phyloP scores from a whole-genome alignment of 768 basidiomycete genomes.

The Auriculariales sp. region DNA sequence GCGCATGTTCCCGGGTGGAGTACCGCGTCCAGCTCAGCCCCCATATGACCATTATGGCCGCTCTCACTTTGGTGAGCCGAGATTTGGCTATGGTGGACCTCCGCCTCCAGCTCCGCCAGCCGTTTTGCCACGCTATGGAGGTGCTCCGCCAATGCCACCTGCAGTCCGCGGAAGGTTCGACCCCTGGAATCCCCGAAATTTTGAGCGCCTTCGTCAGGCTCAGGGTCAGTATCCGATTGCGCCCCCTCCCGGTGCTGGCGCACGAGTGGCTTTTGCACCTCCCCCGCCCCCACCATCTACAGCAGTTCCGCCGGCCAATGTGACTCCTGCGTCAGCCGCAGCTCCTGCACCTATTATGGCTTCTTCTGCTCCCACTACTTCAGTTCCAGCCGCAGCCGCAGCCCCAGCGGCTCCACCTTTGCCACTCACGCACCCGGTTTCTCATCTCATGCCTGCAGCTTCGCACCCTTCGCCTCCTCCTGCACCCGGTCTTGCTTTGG shows the following conservation, averaged over 20 bases:
- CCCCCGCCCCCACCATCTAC: not conserved
- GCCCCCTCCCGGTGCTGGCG: not conserved
- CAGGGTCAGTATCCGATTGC: too few species aligned
- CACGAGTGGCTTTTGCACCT: not conserved
- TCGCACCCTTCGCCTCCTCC: not conserved
- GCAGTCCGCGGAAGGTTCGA: not conserved
- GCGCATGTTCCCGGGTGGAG: conserved; percentile 1
- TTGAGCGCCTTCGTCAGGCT: not conserved
- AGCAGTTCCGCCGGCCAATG: not conserved
- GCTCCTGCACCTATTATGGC: not conserved
- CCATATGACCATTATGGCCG: not conserved
- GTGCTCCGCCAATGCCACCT: not conserved
- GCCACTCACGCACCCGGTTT: not conserved
- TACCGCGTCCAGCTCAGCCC: not conserved
- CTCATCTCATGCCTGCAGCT: not conserved
- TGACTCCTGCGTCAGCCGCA: not conserved
- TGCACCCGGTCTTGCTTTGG: not conserved
- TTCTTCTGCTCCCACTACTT: too few species aligned
- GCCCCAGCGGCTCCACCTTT: not conserved
- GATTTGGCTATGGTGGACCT: not conserved
- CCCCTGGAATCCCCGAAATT: not conserved
- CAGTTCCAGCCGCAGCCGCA: not conserved
- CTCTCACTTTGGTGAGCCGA: not conserved
- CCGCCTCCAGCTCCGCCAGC: conserved; percentile 3
- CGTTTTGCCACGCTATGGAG: not conserved